Percentiles rank a stretch among this genome's conserved stretches.
Evolutionary conservation across 1,284 basidiomycete genomes (phyloP).

Genomic region (Psilocybe mexicana): DNA sequence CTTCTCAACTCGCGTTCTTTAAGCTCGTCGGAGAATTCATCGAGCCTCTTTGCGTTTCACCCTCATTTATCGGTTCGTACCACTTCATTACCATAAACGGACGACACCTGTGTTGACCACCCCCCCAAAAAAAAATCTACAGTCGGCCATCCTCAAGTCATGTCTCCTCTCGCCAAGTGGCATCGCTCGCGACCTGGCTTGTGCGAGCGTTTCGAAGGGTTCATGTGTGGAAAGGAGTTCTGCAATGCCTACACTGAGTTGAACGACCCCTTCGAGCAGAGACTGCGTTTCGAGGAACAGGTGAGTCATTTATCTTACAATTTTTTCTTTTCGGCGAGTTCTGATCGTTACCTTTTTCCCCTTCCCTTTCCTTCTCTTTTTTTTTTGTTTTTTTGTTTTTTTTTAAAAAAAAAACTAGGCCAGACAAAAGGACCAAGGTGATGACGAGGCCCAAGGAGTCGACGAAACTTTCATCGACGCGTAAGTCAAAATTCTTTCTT

Average conservation of each 20-base stretch:
- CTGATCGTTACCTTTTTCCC: not conserved
- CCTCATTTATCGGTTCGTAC: constrained; percentile 85
- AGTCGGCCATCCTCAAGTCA: constrained; percentile 98
- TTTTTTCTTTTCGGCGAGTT: not conserved
- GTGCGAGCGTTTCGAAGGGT: constrained; percentile 98
- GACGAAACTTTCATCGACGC: constrained; percentile 95
- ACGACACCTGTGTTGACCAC: not conserved
- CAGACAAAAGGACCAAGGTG: constrained; percentile 93
- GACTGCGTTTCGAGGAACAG: constrained; percentile 96
- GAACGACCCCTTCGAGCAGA: constrained; percentile 97
- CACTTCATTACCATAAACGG: not conserved
- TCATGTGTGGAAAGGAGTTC: constrained; percentile 98
- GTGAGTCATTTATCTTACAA: constrained; percentile 30
- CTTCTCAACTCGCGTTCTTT: not conserved
- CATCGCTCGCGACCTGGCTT: constrained; percentile 92
- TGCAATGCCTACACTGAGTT: constrained; percentile 99
- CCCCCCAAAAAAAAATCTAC: not conserved
- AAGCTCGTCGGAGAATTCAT: constrained; percentile 97
- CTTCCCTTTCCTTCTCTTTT: constrained; percentile 3
- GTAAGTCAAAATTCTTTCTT: constrained; percentile 41
- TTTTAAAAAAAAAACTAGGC: constrained; percentile 38
- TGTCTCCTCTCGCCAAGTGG: constrained; percentile 98
- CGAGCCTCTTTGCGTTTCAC: constrained; percentile 95
- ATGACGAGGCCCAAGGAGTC: constrained; percentile 97
- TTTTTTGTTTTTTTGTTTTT: not conserved